Evolutionary conservation across 129 eudicot genomes (phyloP).

Genomic region (Helichrysum umbraculigerum): DNA sequence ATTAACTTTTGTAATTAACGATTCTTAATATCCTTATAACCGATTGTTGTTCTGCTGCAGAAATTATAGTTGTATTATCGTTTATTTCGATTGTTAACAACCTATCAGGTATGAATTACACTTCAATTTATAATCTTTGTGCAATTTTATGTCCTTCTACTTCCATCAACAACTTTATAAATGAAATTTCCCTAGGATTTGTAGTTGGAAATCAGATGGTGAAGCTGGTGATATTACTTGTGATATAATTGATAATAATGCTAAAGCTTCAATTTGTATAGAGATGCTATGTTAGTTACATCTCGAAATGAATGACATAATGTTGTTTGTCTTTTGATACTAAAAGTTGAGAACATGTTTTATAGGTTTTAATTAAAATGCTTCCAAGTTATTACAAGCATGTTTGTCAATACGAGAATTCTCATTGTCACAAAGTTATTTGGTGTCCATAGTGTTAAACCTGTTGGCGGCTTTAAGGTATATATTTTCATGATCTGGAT

Average conservation of each 20-base stretch:
- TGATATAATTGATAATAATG: constrained; percentile 85
- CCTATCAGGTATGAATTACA: too few relatives aligned
- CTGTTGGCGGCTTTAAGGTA: constrained; percentile 92
- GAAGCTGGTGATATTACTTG: constrained; percentile 97
- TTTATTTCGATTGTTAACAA: too few relatives aligned
- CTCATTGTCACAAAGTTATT: constrained; percentile 90
- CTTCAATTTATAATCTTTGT: too few relatives aligned
- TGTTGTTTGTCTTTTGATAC: too few relatives aligned
- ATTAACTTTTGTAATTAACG: too few relatives aligned
- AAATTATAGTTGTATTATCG: too few relatives aligned
- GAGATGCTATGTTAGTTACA: constrained; percentile 41
- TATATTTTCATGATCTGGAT: background rate
- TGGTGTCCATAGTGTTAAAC: constrained; percentile 97
- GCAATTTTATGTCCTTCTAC: too few relatives aligned
- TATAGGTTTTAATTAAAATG: constrained; percentile 84
- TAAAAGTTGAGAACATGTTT: too few relatives aligned
- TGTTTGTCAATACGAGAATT: constrained; percentile 69
- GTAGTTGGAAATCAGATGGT: constrained; percentile 92
- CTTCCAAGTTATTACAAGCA: constrained; percentile 89
- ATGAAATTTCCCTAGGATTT: constrained; percentile 69
- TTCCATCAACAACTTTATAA: too few relatives aligned
- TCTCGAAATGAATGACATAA: too few relatives aligned
- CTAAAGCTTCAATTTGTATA: constrained; percentile 73
- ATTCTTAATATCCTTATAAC: too few relatives aligned
- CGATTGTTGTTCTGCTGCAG: too few relatives aligned